A percentile compares a stretch with the other conserved stretches of the same genome.
Conservation (phyloP, 2,329 filamentous ascomycete genomes). For the Fusarium sp. region DNA sequence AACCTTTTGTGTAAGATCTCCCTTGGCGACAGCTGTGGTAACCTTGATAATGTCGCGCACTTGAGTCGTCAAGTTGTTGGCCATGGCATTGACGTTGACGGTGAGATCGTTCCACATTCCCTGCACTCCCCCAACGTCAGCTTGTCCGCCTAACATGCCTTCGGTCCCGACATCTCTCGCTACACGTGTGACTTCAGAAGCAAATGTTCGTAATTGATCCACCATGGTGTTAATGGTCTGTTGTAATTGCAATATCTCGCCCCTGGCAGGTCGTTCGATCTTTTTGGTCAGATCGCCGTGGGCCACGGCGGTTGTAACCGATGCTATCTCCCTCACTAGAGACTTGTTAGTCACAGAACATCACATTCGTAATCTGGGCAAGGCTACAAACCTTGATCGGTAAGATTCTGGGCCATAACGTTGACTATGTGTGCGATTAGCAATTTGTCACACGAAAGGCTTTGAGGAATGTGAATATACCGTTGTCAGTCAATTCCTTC, state of each 20-base stretch:
- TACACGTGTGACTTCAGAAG: slow-evolving; percentile 84
- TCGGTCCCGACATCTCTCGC: slow-evolving; percentile 87
- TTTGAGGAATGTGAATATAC: slow-evolving; percentile 53
- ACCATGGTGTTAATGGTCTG: slow-evolving; percentile 93
- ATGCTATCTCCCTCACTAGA: slow-evolving; percentile 82
- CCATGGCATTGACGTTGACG: slow-evolving; percentile 89
- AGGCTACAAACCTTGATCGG: slow-evolving; percentile 70
- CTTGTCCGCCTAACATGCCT: slow-evolving; percentile 84
- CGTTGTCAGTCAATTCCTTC: slow-evolving; percentile 94
- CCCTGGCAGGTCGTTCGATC: slow-evolving; percentile 82
- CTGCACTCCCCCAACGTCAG: slow-evolving; percentile 84
- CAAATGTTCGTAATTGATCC: slow-evolving; percentile 84
- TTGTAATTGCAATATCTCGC: slow-evolving; percentile 85
- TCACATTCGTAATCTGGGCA: background rate
- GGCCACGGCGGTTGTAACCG: slow-evolving; percentile 85
- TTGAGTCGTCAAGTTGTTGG: slow-evolving; percentile 86
- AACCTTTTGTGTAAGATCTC: slow-evolving; percentile 96
- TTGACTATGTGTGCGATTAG: slow-evolving; percentile 67
- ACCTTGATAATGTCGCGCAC: slow-evolving; percentile 94
- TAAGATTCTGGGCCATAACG: slow-evolving; percentile 85
- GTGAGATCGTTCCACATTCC: slow-evolving; percentile 92
- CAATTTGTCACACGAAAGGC: background rate
- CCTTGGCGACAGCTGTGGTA: slow-evolving; percentile 78
- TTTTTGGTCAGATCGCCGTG: slow-evolving; percentile 87
- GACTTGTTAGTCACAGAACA: slow-evolving; percentile 22